Evolutionary conservation across 2,329 filamentous ascomycete genomes (phyloP).

Genomic region (Botrytis elliptica): DNA sequence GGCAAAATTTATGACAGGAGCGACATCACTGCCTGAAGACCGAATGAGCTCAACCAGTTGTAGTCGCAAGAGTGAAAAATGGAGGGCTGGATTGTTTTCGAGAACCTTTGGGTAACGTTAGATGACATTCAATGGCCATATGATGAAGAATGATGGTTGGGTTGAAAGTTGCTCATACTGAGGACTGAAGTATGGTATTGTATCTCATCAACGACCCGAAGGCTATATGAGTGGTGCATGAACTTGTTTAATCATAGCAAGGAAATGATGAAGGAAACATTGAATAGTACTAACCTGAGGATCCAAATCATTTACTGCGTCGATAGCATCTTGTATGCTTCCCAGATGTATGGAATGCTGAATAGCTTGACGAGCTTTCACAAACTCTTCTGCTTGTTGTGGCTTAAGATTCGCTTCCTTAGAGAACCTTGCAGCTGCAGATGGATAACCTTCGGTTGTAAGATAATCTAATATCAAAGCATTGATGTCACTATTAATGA

Average conservation of each 20-base stretch:
- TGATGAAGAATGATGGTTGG: constrained; percentile 19
- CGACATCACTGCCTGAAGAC: constrained; percentile 68
- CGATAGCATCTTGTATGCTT: constrained; percentile 80
- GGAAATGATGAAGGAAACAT: constrained; percentile 26
- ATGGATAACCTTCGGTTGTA: constrained; percentile 91
- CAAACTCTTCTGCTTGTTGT: constrained; percentile 68
- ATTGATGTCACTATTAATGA: constrained; percentile 77
- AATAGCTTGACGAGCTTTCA: constrained; percentile 78
- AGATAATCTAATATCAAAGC: constrained; percentile 94
- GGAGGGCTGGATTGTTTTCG: constrained; percentile 76
- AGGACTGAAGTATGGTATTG: constrained; percentile 73
- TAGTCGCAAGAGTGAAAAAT: constrained; percentile 85
- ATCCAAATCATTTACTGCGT: constrained; percentile 84
- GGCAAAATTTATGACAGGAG: constrained; percentile 76
- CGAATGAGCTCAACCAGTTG: constrained; percentile 94
- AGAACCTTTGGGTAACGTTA: constrained; percentile 58
- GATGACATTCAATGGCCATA: constrained; percentile 14
- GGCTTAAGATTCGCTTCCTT: constrained; percentile 85
- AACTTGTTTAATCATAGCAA: constrained; percentile 87
- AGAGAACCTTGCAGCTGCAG: constrained; percentile 89
- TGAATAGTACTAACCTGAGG: constrained; percentile 70
- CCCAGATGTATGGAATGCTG: constrained; percentile 82
- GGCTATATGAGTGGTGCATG: constrained; percentile 99
- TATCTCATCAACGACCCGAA: constrained; percentile 88
- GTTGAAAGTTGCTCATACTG: constrained; percentile 67